These are phyloP conservation scores for Botryotinia narcissicola DNA, from an alignment of 2,329 filamentous ascomycete species.

Conservation along the genomic window DNA sequence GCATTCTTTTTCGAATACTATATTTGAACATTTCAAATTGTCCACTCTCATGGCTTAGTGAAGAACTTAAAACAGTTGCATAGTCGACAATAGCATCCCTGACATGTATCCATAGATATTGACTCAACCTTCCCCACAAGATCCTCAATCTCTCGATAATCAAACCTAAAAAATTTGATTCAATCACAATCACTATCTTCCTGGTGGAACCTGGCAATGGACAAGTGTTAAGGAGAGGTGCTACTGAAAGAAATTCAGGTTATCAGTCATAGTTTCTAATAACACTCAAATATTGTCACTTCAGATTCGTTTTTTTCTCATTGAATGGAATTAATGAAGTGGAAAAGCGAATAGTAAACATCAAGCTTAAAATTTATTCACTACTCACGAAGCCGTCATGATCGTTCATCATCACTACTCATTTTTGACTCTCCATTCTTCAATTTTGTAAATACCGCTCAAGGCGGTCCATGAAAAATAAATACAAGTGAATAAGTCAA, in stretches of 20 bases:
- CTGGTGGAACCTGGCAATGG: not conserved
- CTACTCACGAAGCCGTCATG: not conserved
- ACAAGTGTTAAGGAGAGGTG: not conserved
- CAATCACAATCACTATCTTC: not conserved
- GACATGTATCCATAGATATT: not conserved
- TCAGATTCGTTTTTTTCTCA: not conserved
- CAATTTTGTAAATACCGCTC: not conserved
- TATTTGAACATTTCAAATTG: no score
- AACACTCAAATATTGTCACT: fast-evolving
- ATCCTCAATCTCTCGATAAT: no score
- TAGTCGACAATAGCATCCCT: no score
- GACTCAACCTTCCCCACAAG: not conserved
- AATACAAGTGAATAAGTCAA: not conserved
- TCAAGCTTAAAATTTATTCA: fast-evolving
- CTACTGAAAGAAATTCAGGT: not conserved
- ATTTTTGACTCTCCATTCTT: not conserved
- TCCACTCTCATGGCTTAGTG: no score
- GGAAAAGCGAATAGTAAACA: not conserved
- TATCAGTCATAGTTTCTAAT: not conserved
- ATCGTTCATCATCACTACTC: not conserved
- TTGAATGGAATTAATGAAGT: not conserved
- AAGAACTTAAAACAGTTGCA: no score
- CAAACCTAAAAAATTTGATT: not conserved
- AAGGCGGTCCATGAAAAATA: fast-evolving
- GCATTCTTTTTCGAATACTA: no score